Conservation (phyloP, 441 rosid genomes). For the Arabidopsis lyrata region DNA sequence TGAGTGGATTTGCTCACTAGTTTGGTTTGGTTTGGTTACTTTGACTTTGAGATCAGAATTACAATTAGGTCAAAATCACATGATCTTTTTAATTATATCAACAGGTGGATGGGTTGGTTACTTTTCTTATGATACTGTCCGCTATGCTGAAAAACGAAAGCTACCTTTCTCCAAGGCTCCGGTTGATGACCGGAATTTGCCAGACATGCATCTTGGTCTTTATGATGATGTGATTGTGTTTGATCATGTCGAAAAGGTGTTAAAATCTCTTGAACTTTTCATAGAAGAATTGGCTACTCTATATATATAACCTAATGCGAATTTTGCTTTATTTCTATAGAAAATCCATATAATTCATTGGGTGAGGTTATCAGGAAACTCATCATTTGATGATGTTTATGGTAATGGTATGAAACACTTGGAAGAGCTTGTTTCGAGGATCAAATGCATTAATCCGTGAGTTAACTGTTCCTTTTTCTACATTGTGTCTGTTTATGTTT, state of each 20-base stretch:
- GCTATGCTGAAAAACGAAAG: conserved; percentile 63
- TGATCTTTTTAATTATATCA: conserved; percentile 19
- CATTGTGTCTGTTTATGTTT: not conserved
- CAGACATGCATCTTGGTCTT: conserved; percentile 81
- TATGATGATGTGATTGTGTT: conserved; percentile 75
- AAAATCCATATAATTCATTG: conserved; percentile 66
- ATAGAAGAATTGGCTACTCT: not conserved
- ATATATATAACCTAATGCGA: not conserved
- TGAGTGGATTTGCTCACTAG: conserved; percentile 40
- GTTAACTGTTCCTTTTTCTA: conserved; percentile 32
- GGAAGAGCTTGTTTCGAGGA: conserved; percentile 58
- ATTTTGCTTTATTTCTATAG: conserved; percentile 41
- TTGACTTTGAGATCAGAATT: not conserved
- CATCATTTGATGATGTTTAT: conserved; percentile 61
- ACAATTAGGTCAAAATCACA: not conserved
- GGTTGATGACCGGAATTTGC: conserved; percentile 69
- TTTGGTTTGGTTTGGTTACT: not conserved
- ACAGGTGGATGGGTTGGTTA: conserved; percentile 88
- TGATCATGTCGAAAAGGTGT: conserved; percentile 85
- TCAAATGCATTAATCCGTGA: conserved; percentile 60
- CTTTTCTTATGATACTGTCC: conserved; percentile 72
- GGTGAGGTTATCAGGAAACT: conserved; percentile 60
- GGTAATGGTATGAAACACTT: conserved; percentile 56
- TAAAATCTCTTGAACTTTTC: not conserved
- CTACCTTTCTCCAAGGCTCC: conserved; percentile 63